Evolutionary conservation across 2,329 filamentous ascomycete species (phyloP), one percentile per base, ranked within the genome.

Genomic region (Didymella glomerata): DNA sequence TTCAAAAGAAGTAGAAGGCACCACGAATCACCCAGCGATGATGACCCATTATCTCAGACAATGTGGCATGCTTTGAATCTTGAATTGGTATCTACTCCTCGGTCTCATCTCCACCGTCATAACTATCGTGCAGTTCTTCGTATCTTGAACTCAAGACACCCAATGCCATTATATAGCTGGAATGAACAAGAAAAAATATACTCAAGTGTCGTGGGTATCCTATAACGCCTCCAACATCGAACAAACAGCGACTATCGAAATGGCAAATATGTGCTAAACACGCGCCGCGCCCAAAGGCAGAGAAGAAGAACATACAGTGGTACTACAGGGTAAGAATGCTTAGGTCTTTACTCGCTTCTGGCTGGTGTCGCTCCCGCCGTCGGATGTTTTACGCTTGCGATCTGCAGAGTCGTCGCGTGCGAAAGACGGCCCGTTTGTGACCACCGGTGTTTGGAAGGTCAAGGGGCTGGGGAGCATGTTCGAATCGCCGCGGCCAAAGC

Each of bases 381-480:
- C 77, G 40, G 74, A 73, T 59, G 72, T 78, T 69, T 76, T 79
- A 65, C 76, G 76, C 68, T 77, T 76, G 25, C 78, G 76, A 46
- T 78, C 72, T 9, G 68, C 68, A 32, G 70, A 67, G 42, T 80
- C 78, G 47, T 81, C 79, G 45, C 78, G 77, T 52, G 76, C 72
- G 69, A 81, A 82, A 54, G 78, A 77, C 22, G 76, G 75, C 25
- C 80, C 80, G 44, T 74, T 79, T 36, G 74, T 66, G n/a, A 74
- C 79, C 14, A 83, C 74, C 2, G 95, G 95, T 1, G 95, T 98
- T 32, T 92, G 90, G 77, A 97, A 97, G 61, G 93, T 96, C 64
- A 98, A 80, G 10, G 95, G 95, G 74, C 93, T 97, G 0, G 93
- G 93, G 48, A 98, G 83, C 66, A 96, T 95, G 70, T 95, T 96